phyloP scores from a whole-genome alignment of 1,139 yeast genomes.

The Saccharomycopsis crataegensis region DNA sequence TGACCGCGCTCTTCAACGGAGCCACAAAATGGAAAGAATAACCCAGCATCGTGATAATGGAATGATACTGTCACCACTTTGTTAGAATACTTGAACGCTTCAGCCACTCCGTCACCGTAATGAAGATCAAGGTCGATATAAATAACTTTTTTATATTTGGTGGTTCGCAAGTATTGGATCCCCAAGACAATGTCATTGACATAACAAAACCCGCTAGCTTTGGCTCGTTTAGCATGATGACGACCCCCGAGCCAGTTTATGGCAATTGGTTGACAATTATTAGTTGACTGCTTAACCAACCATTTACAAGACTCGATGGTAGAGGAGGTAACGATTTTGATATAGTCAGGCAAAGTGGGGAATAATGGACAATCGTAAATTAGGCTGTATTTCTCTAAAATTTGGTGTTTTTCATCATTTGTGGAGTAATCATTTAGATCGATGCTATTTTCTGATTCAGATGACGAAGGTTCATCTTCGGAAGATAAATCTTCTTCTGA shows the following conservation, averaged over 20 bases:
- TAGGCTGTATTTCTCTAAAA: conserved; percentile 34
- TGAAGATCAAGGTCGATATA: conserved; percentile 94
- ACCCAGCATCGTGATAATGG: conserved; percentile 77
- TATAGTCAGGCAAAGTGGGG: conserved; percentile 45
- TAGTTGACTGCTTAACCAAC: conserved; percentile 5
- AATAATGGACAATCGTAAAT: conserved; percentile 62
- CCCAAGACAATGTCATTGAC: conserved; percentile 91
- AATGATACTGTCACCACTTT: conserved; percentile 92
- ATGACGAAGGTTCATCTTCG: not conserved
- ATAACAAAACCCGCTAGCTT: conserved; percentile 89
- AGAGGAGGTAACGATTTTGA: conserved; percentile 47
- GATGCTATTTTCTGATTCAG: not conserved
- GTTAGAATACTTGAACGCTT: conserved; percentile 91
- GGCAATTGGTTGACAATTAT: conserved; percentile 46
- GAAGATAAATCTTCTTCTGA: not conserved
- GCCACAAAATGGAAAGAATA: conserved; percentile 92
- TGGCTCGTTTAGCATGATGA: conserved; percentile 92
- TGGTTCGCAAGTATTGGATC: conserved; percentile 58
- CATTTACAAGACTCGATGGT: conserved; percentile 31
- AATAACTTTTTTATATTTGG: conserved; percentile 84
- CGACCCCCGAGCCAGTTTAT: conserved; percentile 97
- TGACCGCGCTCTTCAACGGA: conserved; percentile 79
- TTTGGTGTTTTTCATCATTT: not conserved
- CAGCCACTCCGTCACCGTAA: conserved; percentile 98
- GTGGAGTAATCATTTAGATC: not conserved